Evolutionary conservation across 2,329 filamentous ascomycete genomes (phyloP), one percentile per base, ranked within the genome.

Genomic region (Phyllosticta paracitricarpa): DNA sequence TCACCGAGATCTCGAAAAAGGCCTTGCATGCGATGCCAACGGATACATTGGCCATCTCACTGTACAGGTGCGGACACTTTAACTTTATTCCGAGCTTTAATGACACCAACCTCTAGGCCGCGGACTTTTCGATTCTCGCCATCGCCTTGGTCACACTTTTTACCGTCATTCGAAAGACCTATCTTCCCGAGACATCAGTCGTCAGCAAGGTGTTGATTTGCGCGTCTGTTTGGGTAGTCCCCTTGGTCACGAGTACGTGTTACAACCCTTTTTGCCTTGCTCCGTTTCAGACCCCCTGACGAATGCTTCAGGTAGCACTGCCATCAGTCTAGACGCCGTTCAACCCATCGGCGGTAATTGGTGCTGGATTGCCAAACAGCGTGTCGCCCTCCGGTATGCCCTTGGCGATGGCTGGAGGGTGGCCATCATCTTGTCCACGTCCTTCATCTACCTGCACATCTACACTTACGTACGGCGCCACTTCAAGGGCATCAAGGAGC

Each of bases 361-460:
- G 77, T 79, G 78, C 66, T 80, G 78, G 78, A 79, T 80, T 62
- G 67, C 71, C 12, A 64, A 68, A 12, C 64, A 69, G 2, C 67
- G 72, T n/a, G 65, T 69, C 26, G 73, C 72, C 12, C 68, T 78
- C n/a, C 74, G 78, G 26, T 80, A 79, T 62, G 72, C 68, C 1
- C 68, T 80, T 56, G 76, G 75, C 0, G 77, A 80, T 61, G 77
- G 73, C 51, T 79, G 77, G 77, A 74, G 78, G 5, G 72, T 79
- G 57, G 69, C 71, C 17, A 75, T 79, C 51, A 76, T 79, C 57
- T 63, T 75, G 48, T 66, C 67, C 7, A 77, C 75, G 0, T 70
- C 78, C 19, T 66, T 62, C 40, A 76, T 78, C 22, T 79, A 79
- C 61, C 67, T 71, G 1, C 78, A 76, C 59, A 72, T 80, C 22